Conservation (phyloP, 169 alveolate species). For the Babesia ovata region DNA sequence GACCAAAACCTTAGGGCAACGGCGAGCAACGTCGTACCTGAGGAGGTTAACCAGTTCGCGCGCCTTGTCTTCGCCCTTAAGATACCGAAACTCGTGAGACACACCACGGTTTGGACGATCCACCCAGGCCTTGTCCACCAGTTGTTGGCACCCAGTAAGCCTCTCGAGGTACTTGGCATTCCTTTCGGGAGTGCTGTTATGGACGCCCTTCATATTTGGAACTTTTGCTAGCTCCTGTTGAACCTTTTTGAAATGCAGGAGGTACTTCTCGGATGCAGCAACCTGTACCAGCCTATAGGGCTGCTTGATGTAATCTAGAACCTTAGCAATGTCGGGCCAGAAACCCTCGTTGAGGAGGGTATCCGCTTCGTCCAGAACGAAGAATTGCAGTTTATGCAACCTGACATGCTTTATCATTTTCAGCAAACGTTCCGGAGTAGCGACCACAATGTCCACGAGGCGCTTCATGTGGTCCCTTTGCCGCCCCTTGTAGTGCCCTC, state of each 20-base stretch:
- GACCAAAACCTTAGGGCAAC: slow-evolving; percentile 47
- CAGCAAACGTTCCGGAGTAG: slow-evolving; percentile 50
- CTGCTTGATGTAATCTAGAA: slow-evolving; percentile 28
- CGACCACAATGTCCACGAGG: slow-evolving; percentile 66
- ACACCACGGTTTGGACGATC: slow-evolving; percentile 60
- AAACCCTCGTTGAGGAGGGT: slow-evolving; percentile 56
- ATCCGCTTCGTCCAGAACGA: slow-evolving; percentile 65
- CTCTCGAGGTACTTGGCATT: slow-evolving; percentile 25
- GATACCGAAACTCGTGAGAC: slow-evolving; percentile 44
- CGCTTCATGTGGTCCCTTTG: slow-evolving; percentile 54
- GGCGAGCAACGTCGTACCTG: slow-evolving; percentile 37
- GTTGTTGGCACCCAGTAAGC: slow-evolving; percentile 10
- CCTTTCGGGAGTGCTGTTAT: slow-evolving; percentile 6
- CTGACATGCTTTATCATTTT: slow-evolving; percentile 36
- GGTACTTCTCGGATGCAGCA: slow-evolving; percentile 44
- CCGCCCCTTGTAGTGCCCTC: slow-evolving; percentile 30
- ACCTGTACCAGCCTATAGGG: slow-evolving; percentile 36
- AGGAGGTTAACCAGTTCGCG: slow-evolving; percentile 52
- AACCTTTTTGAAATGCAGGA: slow-evolving; percentile 39
- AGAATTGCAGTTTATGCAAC: slow-evolving; percentile 29
- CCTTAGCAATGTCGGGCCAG: slow-evolving; percentile 38
- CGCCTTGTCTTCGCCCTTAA: slow-evolving; percentile 46
- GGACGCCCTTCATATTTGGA: slow-evolving; percentile 13
- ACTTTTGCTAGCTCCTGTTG: slow-evolving; percentile 39
- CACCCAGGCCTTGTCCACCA: slow-evolving; percentile 53